Evolutionary conservation across 176 grass and related monocot genomes (phyloP).

Genomic region (Avena eriantha): DNA sequence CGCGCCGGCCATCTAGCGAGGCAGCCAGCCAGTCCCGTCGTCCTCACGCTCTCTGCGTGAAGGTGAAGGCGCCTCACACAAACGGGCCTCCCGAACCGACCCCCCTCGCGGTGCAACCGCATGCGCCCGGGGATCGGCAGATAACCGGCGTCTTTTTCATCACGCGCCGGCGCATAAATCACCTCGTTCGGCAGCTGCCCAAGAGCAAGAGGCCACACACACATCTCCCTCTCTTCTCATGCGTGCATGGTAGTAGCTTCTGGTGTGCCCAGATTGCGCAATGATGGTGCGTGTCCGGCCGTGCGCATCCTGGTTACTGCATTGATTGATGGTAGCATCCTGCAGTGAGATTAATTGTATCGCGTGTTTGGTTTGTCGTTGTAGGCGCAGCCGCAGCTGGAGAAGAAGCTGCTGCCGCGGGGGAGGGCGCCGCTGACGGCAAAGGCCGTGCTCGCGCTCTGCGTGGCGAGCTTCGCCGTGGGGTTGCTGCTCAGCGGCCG

Average conservation of each 20-base stretch:
- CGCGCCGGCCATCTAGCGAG: background rate
- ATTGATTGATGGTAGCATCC: background rate
- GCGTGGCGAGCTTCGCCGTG: slow-evolving; percentile 61
- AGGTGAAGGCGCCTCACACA: slow-evolving; percentile 53
- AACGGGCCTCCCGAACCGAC: slow-evolving; percentile 61
- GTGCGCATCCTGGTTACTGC: background rate
- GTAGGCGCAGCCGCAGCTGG: slow-evolving; percentile 74
- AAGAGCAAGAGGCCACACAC: background rate
- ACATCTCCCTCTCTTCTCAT: background rate
- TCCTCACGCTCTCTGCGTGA: slow-evolving; percentile 63
- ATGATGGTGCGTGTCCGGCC: slow-evolving; percentile 48
- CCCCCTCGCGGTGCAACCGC: slow-evolving; percentile 35
- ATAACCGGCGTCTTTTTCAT: slow-evolving; percentile 37
- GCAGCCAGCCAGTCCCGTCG: background rate
- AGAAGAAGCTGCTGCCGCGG: slow-evolving; percentile 59
- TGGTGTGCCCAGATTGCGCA: background rate
- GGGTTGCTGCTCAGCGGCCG: slow-evolving; percentile 66
- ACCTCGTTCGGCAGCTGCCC: background rate
- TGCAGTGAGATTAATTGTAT: background rate
- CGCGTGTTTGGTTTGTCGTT: background rate
- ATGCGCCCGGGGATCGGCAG: slow-evolving; percentile 21
- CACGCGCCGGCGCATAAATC: slow-evolving; percentile 46
- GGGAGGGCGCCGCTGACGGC: slow-evolving; percentile 53
- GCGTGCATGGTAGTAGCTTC: background rate
- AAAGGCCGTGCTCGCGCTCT: slow-evolving; percentile 57